Conservation (phyloP, 139 green algal species). For the Closterium sp. region DNA sequence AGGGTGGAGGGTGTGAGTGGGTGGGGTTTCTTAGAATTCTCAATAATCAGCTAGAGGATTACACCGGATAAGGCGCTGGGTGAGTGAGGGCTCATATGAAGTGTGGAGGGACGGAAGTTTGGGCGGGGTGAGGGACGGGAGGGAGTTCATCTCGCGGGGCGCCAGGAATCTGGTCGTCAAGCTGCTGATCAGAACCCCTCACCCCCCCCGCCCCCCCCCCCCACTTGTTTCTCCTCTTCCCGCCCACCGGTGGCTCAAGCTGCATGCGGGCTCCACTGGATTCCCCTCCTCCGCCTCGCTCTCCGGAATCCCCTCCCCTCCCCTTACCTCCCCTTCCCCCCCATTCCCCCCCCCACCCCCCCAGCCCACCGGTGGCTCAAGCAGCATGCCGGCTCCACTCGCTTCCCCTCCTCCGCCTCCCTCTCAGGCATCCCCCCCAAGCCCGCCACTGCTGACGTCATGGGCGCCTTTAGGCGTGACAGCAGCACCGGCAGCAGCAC, state of each 20-base stretch:
- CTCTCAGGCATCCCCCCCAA: not conserved
- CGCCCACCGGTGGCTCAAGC: no score
- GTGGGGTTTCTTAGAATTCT: no score
- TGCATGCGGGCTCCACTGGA: no score
- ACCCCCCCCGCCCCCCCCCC: no score
- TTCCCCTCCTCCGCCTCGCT: no score
- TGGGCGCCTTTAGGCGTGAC: not conserved
- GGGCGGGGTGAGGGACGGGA: no score
- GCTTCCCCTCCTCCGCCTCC: not conserved
- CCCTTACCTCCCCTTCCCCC: not conserved
- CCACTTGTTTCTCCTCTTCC: not conserved
- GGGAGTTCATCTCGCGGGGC: no score
- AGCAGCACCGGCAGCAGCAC: not conserved
- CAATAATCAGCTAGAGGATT: no score
- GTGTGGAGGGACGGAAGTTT: slow-evolving; percentile 64
- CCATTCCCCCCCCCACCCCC: no score
- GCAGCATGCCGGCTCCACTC: not conserved
- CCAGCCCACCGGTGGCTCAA: not conserved
- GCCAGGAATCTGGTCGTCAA: slow-evolving; percentile 54
- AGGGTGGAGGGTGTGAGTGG: no score
- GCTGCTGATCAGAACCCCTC: slow-evolving; percentile 43
- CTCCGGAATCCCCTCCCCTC: no score
- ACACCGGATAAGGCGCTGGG: no score
- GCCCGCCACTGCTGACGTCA: not conserved
- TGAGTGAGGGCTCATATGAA: slow-evolving; percentile 63